Conservation (phyloP, 768 basidiomycete genomes). For the Pleurotus platypus region DNA sequence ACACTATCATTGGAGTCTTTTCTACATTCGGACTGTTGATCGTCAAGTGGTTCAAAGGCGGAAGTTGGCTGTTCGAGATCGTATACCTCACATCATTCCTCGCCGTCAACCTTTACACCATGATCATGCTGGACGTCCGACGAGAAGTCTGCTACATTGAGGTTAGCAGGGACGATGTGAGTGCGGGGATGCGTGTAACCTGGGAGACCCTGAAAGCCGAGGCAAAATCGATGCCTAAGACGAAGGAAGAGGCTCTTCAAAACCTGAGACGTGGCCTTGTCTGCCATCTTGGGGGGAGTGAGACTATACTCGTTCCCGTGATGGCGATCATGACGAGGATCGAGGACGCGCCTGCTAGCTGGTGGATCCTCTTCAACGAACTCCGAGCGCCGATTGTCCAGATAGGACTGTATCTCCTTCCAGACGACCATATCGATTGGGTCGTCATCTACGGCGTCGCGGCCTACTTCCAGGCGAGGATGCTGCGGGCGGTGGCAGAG, state of each 20-base stretch:
- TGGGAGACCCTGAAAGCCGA: constrained; percentile 1
- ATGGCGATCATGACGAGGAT: constrained; percentile 1
- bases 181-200: neutral
- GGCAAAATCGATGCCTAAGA: neutral
- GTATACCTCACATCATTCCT: constrained; percentile 1
- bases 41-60: constrained; percentile 3
- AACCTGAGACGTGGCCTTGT: neutral
- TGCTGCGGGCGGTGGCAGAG: constrained; percentile 1
- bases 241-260: constrained; percentile 5
- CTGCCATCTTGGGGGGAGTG: neutral
- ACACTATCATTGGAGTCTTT: neutral
- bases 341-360: constrained; percentile 4
- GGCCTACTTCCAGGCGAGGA: neutral
- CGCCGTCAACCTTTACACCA: neutral
- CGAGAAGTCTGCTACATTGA: constrained; percentile 5
- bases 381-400: neutral
- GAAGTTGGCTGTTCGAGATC: constrained; percentile 4
- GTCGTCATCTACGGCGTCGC: constrained; percentile 1
- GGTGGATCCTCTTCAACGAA: constrained; percentile 8
- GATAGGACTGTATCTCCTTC: constrained; percentile 1
- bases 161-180: neutral
- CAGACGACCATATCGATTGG: constrained; percentile 4
- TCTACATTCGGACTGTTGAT: neutral
- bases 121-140: constrained; percentile 5
- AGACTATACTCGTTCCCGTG: neutral